Base-by-base conservation (phyloP, 2,329 filamentous ascomycete genomes). In the Cladophialophora immunda region DNA sequence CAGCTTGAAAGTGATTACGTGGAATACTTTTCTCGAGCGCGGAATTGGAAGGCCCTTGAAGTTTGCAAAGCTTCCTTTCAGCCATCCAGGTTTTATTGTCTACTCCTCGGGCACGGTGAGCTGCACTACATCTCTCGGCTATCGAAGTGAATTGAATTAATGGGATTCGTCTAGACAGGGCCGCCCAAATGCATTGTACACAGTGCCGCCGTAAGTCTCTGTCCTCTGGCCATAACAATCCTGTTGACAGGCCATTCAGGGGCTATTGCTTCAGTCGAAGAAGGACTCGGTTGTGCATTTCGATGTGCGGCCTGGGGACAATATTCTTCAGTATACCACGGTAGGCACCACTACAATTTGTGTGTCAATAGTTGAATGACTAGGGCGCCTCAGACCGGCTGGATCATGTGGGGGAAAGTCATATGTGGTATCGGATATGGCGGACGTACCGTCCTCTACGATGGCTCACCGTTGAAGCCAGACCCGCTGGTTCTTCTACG, bases 151-250 rank as follows among this genome's bases (percentile, higher is more conserved):
- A n/a, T n/a, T n/a, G n/a, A n/a, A 22, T 25, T 7, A 34, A 7
- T 36, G 13, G 7, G 30, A 15, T 1, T 19, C 19, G 11, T 11
- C 17, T 25, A 50, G 41, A 95, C 92, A 0, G 92, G 92, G 4
- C 87, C 86, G n/a, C 92, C 92, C 15, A 95, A 95, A 74, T 93
- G 91, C 65, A 94, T 95, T 68, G 91, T 94, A 2, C 92, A 96
- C 76, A 90, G 88, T 0, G 76, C 75, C 2, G 77, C 76, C 13
- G 77, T 50, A 30, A 29, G 57, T 32, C 5, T 11, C 45, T 15
- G 15, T 13, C 22, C 29, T 41, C 17, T 36, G 11, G 13, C 4
- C 15, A 9, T n/a, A 7, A 8, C 36, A 25, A 27, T 47, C 41
- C 41, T 17, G 38, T n/a, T 41, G 38, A 41, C 38, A 17, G 2